phyloP scores from a whole-genome alignment of 345 rosid genomes.

The Clausena lansium region DNA sequence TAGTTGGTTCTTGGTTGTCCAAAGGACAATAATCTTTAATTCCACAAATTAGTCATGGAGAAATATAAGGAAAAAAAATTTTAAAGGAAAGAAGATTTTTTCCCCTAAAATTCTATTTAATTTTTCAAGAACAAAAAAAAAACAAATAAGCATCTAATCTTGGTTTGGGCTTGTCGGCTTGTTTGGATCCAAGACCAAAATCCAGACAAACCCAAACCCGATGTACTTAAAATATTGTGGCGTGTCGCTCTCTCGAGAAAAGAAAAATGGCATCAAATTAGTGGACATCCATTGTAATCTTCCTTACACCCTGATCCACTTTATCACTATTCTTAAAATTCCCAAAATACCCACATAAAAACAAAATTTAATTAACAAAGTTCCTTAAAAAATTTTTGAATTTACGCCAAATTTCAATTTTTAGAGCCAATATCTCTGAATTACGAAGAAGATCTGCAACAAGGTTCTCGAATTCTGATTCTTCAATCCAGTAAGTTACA shows the following conservation, averaged over 20 bases:
- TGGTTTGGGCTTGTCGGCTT: neutral
- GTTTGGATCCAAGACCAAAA: neutral
- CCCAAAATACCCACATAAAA: neutral
- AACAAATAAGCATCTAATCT: too few species aligned
- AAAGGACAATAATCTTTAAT: too few species aligned
- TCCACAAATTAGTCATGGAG: too few species aligned
- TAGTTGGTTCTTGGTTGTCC: too few species aligned
- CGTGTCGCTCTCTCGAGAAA: neutral
- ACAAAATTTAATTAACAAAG: neutral
- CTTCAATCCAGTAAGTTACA: conserved; percentile 1
- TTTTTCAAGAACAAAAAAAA: too few species aligned
- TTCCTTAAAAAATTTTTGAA: neutral
- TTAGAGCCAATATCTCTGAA: neutral
- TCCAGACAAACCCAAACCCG: neutral
- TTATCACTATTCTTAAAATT: neutral
- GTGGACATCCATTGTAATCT: neutral
- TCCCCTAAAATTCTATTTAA: too few species aligned
- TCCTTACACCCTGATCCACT: neutral
- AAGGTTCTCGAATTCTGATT: neutral
- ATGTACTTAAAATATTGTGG: neutral
- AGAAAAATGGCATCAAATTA: neutral
- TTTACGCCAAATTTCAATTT: neutral
- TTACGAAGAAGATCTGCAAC: neutral
- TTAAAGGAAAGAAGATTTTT: too few species aligned
- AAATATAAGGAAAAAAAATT: too few species aligned